Evolutionary conservation across 768 basidiomycete genomes (phyloP).

Genomic region (Podaxis rugospora): DNA sequence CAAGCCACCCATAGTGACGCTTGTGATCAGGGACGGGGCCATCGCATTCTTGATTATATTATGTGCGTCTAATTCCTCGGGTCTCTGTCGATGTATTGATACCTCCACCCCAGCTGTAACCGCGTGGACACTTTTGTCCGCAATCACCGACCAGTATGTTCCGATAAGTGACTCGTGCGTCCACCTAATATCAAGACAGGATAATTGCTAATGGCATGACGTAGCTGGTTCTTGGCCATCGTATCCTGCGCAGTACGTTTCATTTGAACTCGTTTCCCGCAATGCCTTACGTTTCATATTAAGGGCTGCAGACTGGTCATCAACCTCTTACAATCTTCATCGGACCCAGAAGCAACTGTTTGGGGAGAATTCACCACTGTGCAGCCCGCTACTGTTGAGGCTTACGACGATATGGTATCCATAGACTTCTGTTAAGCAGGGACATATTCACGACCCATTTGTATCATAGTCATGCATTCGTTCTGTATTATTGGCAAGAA

Average conservation of each 20-base stretch:
- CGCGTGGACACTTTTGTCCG: slow-evolving; percentile 18
- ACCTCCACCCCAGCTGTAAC: slow-evolving; percentile 16
- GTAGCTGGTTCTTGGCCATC: slow-evolving; percentile 26
- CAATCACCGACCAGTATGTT: slow-evolving; percentile 18
- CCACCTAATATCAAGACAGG: neutral
- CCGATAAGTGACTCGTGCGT: slow-evolving; percentile 25
- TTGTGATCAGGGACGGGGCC: slow-evolving; percentile 34
- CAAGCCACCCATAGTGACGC: slow-evolving; percentile 26
- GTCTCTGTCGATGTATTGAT: neutral
- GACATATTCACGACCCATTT: neutral
- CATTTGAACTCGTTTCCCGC: neutral
- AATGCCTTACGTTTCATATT: neutral
- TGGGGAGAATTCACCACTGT: slow-evolving; percentile 6
- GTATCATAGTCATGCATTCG: slow-evolving; percentile 1
- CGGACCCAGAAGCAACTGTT: slow-evolving; percentile 1
- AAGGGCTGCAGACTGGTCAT: slow-evolving; percentile 24
- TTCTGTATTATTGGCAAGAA: slow-evolving; percentile 1
- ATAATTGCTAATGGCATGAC: neutral
- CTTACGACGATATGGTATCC: slow-evolving; percentile 6
- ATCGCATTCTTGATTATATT: slow-evolving; percentile 29
- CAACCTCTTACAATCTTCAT: slow-evolving; percentile 17
- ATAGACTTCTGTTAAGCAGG: neutral
- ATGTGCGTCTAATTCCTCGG: slow-evolving; percentile 18
- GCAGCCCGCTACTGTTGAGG: slow-evolving; percentile 12
- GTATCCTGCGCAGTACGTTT: slow-evolving; percentile 22